Conservation (phyloP, 257 asterid genomes). For the Nyctanthes arbortristis region DNA sequence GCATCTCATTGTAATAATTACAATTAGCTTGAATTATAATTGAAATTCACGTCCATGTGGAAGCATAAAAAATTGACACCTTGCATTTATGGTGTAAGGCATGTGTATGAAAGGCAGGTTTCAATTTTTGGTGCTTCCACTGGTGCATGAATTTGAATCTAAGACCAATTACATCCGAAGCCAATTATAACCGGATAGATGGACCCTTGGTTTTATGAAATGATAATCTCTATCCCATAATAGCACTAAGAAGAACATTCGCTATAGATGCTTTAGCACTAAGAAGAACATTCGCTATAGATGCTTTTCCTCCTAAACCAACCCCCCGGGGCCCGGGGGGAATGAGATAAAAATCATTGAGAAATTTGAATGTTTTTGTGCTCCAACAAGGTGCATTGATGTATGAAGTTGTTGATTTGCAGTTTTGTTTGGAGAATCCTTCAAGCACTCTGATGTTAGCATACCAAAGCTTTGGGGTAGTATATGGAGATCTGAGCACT, state of each 20-base stretch:
- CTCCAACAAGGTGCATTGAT: slow-evolving; percentile 11
- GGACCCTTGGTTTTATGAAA: slow-evolving; percentile 1
- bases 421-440: slow-evolving; percentile 50
- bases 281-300: slow-evolving; percentile 1
- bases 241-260: slow-evolving; percentile 6
- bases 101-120: too few species aligned
- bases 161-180: too few species aligned
- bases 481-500: slow-evolving; percentile 92
- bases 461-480: slow-evolving; percentile 94
- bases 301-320: slow-evolving; percentile 5
- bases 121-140: too few species aligned
- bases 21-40: too few species aligned
- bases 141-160: too few species aligned
- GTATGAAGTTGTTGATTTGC: slow-evolving; percentile 41
- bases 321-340: too few species aligned
- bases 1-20: too few species aligned
- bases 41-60: too few species aligned
- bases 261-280: neutral
- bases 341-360: too few species aligned
- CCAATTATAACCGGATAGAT: too few species aligned
- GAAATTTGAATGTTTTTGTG: neutral
- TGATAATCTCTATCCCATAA: neutral
- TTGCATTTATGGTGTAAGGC: too few species aligned
- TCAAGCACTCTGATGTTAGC: slow-evolving; percentile 68
- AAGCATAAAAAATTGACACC: too few species aligned